Base-by-base conservation (phyloP, 2,329 filamentous ascomycete genomes). In the Fusarium sp. region DNA sequence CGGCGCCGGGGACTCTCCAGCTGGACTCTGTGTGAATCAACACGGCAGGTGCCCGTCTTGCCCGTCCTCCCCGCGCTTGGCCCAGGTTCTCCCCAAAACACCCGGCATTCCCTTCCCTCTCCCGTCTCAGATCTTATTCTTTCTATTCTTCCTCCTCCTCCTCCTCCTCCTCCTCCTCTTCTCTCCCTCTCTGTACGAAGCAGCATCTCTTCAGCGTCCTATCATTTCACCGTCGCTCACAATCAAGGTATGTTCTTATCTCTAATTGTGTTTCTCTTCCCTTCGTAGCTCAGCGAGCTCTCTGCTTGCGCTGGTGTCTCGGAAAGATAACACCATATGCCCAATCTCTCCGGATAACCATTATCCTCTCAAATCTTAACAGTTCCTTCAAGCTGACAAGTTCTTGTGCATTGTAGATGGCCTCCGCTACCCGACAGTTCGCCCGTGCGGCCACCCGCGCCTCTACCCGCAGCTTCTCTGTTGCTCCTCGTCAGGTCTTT, bases 401-500 rank as follows among this genome's bases (percentile, higher is more conserved):
- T 22, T 74, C 68, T 22, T 52, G 58, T 20, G 9, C n/a, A 39
- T 62, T 31, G 35, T 62, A 82, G 80, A 83, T 83, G 80, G 81
- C 82, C 70, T 84, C 81, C 75, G 83, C 87, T 74, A 86, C 87
- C 75, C 88, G 88, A 77, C 87, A 88, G 75, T 85, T 90, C 79
- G 84, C 87, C 82, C 89, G 89, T 81, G 85, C 88, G 76, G 86
- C 92, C 67, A 85, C 92, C 81, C 90, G 90, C 80, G 86, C 89
- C 78, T 84, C 89, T 52, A 73, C 79, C 43, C 91, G 89, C 79
- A 89, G 86, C 75, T 88, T 94, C 82, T 85, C 87, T 76, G 86
- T 88, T 65, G 86, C 88, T 54, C 88, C 89, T 64, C 90, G 92
- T 77, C 90, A 93, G 79, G 88, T 90, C 77, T 92, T 95, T 88